Conservation (phyloP, 495 filamentous ascomycete genomes). For the Patellaria atrata region DNA sequence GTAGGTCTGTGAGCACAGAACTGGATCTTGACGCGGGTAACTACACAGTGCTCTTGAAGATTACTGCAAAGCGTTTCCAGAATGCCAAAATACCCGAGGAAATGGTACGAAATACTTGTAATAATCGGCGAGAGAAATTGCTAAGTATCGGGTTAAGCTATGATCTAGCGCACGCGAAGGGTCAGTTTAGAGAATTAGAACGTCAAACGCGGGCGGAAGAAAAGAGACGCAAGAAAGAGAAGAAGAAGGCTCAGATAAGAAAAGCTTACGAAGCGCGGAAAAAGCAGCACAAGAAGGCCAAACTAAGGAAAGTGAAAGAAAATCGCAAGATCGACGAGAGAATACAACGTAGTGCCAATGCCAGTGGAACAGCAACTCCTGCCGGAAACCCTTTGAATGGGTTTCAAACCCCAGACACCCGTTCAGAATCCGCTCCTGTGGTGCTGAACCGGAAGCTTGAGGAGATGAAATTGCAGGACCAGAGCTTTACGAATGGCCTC, state of each 20-base stretch:
- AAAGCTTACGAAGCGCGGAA: constrained; percentile 13
- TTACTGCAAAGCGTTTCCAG: constrained; percentile 49
- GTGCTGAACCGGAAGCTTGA: too few relatives aligned
- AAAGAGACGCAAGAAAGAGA: constrained; percentile 32
- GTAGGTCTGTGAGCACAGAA: constrained; percentile 68
- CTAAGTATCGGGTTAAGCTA: constrained; percentile 69
- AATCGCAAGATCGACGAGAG: constrained; percentile 15
- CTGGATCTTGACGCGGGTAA: constrained; percentile 67
- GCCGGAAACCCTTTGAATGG: too few relatives aligned
- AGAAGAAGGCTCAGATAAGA: constrained; percentile 16
- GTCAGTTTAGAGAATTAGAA: constrained; percentile 49
- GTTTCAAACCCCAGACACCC: too few relatives aligned
- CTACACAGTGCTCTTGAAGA: constrained; percentile 66
- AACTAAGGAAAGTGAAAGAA: constrained; percentile 19
- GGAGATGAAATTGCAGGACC: too few relatives aligned
- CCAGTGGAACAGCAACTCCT: not conserved
- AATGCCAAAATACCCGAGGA: constrained; percentile 46
- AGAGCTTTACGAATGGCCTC: too few relatives aligned
- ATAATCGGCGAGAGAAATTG: constrained; percentile 59
- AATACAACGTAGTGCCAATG: constrained; percentile 1
- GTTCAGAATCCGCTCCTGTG: too few relatives aligned
- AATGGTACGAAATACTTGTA: constrained; percentile 48
- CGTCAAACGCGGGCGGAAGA: constrained; percentile 41
- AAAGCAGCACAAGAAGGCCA: constrained; percentile 15
- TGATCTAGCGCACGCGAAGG: constrained; percentile 73